Conservation (phyloP, 768 basidiomycete genomes). For the Trametes gibbosa region DNA sequence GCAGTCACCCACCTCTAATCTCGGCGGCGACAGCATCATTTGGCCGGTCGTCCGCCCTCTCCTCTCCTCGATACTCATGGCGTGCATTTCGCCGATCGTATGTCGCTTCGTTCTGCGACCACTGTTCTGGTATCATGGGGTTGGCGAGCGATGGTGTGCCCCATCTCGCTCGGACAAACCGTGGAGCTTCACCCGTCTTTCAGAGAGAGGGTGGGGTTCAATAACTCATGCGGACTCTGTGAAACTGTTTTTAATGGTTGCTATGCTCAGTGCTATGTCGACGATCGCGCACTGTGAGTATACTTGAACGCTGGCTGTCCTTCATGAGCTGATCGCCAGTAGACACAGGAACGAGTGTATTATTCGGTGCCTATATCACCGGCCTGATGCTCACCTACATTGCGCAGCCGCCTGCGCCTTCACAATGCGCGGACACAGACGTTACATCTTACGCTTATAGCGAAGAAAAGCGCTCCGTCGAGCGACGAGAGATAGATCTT, state of each 20-base stretch:
- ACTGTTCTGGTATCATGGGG: conserved; percentile 16
- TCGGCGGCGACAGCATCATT: not conserved
- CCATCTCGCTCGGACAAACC: conserved; percentile 11
- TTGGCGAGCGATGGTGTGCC: conserved; percentile 26
- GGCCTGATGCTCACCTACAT: conserved; percentile 46
- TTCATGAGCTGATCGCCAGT: not conserved
- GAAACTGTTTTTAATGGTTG: conserved; percentile 34
- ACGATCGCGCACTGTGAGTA: conserved; percentile 44
- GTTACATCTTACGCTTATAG: not conserved
- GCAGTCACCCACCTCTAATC: conserved; percentile 1
- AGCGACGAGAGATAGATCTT: not conserved
- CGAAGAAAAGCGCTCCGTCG: not conserved
- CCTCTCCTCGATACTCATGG: conserved; percentile 53
- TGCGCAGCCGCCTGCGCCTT: conserved; percentile 19
- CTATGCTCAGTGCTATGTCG: conserved; percentile 42
- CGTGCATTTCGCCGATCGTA: conserved; percentile 36
- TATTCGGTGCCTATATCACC: conserved; percentile 62
- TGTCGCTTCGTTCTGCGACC: conserved; percentile 28
- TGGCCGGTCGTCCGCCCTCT: conserved; percentile 50
- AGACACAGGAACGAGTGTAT: conserved; percentile 50
- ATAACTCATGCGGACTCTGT: conserved; percentile 22
- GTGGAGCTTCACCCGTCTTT: conserved; percentile 1
- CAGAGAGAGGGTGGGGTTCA: conserved; percentile 20
- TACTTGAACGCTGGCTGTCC: not conserved
- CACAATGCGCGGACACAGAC: not conserved